Percentiles rank a stretch among this genome's conserved stretches.
Evolutionary conservation across 2,329 filamentous ascomycete species (phyloP).

Genomic region (Raffaelea deltoideospora): DNA sequence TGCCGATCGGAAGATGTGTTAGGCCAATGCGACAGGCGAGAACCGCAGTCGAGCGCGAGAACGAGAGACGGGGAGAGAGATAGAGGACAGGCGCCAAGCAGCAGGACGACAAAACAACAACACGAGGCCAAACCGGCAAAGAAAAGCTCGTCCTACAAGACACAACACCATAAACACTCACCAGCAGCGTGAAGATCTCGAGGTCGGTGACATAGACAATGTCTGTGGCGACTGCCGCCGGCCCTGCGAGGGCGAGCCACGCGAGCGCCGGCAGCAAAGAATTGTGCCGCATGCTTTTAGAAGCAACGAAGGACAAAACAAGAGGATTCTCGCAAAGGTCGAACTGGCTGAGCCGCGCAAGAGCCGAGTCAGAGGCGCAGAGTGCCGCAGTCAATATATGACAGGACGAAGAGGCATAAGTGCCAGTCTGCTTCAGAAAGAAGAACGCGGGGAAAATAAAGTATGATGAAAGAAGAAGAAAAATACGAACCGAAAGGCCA

Average conservation of each 20-base stretch:
- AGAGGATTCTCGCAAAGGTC: background rate
- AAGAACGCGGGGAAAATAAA: no score
- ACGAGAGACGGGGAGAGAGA: background rate
- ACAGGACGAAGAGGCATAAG: background rate
- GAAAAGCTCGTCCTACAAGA: no score
- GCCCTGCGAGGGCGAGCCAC: slow-evolving; percentile 5
- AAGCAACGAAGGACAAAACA: background rate
- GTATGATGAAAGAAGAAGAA: background rate
- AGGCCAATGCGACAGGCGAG: no score
- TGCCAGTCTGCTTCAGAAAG: no score
- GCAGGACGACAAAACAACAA: no score
- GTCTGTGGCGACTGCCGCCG: slow-evolving; percentile 1
- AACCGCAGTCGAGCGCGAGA: background rate
- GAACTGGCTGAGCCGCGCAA: background rate
- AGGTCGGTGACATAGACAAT: slow-evolving; percentile 31
- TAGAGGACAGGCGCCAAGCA: no score
- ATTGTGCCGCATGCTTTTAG: background rate
- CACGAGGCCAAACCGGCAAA: no score
- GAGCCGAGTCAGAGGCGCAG: no score
- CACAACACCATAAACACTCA: slow-evolving; percentile 14
- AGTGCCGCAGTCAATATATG: background rate
- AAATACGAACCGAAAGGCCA: background rate
- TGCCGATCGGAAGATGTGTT: no score
- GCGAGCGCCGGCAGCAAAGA: slow-evolving; percentile 1
- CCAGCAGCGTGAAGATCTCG: slow-evolving; percentile 24